A percentile compares a stretch with the other conserved stretches of the same genome.
Conservation (phyloP, 306 rosid species). For the Echinosophora koreensis region DNA sequence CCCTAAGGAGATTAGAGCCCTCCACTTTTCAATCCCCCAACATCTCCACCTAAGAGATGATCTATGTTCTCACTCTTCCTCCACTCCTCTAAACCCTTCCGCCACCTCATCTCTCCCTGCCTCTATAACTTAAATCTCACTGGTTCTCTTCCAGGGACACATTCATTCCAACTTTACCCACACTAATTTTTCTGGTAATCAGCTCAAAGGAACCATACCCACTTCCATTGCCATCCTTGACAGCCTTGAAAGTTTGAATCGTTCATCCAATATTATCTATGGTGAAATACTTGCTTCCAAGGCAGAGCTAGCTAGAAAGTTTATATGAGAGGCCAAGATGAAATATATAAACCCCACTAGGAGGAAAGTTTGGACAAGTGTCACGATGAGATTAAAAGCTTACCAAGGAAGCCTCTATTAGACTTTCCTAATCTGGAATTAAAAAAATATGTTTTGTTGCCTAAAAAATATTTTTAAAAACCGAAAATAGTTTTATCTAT, state of each 20-base stretch:
- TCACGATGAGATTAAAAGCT: no score
- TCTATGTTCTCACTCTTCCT: conserved; percentile 71
- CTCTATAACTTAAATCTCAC: conserved; percentile 86
- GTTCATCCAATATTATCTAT: conserved; percentile 62
- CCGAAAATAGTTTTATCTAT: no score
- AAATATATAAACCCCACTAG: no score
- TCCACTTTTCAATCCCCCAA: conserved; percentile 66
- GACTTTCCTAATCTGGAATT: no score
- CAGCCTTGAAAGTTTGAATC: conserved; percentile 65
- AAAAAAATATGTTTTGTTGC: no score
- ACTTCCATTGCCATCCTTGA: conserved; percentile 71
- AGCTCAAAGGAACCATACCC: conserved; percentile 72
- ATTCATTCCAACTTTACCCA: conserved; percentile 72
- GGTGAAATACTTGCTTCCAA: conserved; percentile 74
- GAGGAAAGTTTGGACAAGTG: no score
- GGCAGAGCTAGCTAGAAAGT: no score
- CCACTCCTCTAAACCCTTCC: conserved; percentile 76
- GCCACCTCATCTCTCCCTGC: conserved; percentile 76
- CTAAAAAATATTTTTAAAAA: no score
- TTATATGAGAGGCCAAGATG: no score
- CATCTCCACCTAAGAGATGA: conserved; percentile 72
- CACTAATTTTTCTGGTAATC: conserved; percentile 77
- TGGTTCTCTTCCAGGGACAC: conserved; percentile 70
- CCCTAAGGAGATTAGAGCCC: conserved; percentile 85
- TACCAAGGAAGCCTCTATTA: no score